phyloP scores from a whole-genome alignment of 768 basidiomycete genomes.

The Coprinopsis cinerea region DNA sequence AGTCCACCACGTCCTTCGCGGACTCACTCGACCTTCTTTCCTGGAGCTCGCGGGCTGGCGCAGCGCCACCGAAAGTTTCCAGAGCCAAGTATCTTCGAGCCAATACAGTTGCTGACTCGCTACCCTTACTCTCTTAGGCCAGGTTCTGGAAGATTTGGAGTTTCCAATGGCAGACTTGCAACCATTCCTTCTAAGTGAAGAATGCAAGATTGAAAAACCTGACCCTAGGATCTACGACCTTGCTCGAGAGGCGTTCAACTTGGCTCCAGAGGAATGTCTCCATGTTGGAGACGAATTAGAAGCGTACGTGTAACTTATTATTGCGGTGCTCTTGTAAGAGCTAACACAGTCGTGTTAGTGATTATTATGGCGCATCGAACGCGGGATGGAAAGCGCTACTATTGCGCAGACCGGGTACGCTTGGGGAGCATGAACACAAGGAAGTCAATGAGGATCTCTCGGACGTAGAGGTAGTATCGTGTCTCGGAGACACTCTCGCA shows the following conservation, averaged over 20 bases:
- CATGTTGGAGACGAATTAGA: constrained; percentile 75
- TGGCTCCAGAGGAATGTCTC: constrained; percentile 37
- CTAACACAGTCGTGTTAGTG: no score
- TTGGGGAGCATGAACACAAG: constrained; percentile 43
- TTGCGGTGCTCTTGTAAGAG: constrained; percentile 4
- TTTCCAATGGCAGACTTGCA: constrained; percentile 42
- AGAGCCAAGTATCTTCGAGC: no score
- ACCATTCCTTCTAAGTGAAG: constrained; percentile 65
- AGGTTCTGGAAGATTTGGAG: constrained; percentile 55
- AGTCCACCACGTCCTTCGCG: no score
- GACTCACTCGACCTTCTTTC: no score
- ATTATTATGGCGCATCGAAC: constrained; percentile 54
- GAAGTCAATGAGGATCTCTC: constrained; percentile 33
- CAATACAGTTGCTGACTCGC: no score
- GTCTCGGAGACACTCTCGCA: constrained; percentile 22
- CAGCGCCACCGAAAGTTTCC: no score
- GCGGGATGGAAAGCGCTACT: constrained; percentile 57
- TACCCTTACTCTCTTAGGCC: constrained; percentile 24
- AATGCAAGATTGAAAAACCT: constrained; percentile 67
- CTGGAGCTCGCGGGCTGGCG: no score
- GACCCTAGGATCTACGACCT: constrained; percentile 50
- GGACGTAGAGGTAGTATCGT: constrained; percentile 30
- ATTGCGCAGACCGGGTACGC: constrained; percentile 42
- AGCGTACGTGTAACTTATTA: constrained; percentile 36
- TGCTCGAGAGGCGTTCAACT: constrained; percentile 24